Evolutionary conservation across 768 basidiomycete genomes (phyloP).

Genomic region (Antrodiella citrinella): DNA sequence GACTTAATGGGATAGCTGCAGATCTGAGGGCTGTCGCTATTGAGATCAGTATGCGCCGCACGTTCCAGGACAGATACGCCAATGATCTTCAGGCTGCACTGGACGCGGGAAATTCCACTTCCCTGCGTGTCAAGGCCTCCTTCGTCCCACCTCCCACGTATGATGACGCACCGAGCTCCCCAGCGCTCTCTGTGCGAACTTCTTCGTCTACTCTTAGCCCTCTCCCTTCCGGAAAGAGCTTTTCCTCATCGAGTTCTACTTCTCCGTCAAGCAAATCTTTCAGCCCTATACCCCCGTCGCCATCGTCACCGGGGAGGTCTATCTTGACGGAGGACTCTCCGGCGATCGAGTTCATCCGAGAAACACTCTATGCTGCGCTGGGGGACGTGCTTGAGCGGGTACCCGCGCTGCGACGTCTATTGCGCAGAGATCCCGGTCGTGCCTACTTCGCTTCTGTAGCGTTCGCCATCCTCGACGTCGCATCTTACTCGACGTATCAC

Average conservation of each 20-base stretch:
- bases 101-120: conserved; percentile 43
- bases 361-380: conserved; percentile 78
- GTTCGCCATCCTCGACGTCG: conserved; percentile 63
- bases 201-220: conserved; percentile 15
- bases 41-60: conserved; percentile 76
- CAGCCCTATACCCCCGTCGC: conserved; percentile 20
- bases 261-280: conserved; percentile 6
- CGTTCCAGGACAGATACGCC: conserved; percentile 76
- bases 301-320: conserved; percentile 11
- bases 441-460: conserved; percentile 78
- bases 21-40: conserved; percentile 82
- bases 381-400: conserved; percentile 57
- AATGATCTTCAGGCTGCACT: conserved; percentile 71
- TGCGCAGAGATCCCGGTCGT: conserved; percentile 55
- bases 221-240: conserved; percentile 7
- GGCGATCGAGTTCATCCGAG: conserved; percentile 72
- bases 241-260: conserved; percentile 16
- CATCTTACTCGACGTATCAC: conserved; percentile 37
- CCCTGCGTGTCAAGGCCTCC: conserved; percentile 38
- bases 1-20: conserved; percentile 57
- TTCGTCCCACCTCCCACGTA: conserved; percentile 72
- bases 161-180: conserved; percentile 25
- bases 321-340: conserved; percentile 35
- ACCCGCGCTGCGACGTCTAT: conserved; percentile 44
- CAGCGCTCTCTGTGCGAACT: conserved; percentile 17